Evolutionary conservation across 1,139 yeast genomes (phyloP).

Genomic region (Scheffersomyces illinoinensis): DNA sequence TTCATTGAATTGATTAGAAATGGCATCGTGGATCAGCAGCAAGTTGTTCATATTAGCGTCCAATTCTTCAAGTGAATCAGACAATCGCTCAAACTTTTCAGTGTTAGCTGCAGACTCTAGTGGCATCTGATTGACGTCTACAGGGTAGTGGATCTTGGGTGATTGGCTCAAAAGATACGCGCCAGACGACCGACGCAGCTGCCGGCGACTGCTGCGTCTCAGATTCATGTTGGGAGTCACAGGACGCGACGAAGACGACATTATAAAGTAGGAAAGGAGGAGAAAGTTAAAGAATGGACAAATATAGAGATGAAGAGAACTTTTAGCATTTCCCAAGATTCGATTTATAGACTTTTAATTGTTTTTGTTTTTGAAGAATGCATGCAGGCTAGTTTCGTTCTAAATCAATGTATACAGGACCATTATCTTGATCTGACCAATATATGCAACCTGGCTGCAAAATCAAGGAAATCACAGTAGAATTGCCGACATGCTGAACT

Average conservation of each 20-base stretch:
- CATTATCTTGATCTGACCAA: no score
- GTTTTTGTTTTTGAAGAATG: not conserved
- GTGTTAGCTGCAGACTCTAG: slow-evolving; percentile 32
- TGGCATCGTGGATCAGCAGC: slow-evolving; percentile 50
- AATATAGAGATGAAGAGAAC: not conserved
- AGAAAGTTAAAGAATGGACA: not conserved
- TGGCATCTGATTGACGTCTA: slow-evolving; percentile 41
- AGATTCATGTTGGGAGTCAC: slow-evolving; percentile 13
- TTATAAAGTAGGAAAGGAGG: not conserved
- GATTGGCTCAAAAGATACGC: slow-evolving; percentile 40
- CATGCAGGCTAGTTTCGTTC: no score
- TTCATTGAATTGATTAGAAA: slow-evolving; percentile 56
- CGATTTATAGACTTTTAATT: not conserved
- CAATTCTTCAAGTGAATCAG: slow-evolving; percentile 55
- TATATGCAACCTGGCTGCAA: not conserved
- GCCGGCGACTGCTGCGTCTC: slow-evolving; percentile 17
- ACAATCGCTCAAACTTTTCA: slow-evolving; percentile 41
- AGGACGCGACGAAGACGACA: slow-evolving; percentile 13
- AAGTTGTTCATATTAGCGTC: slow-evolving; percentile 48
- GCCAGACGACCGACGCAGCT: slow-evolving; percentile 44
- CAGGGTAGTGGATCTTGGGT: slow-evolving; percentile 45
- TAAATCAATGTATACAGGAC: no score
- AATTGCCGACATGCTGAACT: not conserved
- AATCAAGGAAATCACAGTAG: not conserved
- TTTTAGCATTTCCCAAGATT: not conserved